Base-by-base conservation (phyloP, 2,329 filamentous ascomycete species). In the Pseudohalonectria lignicola region DNA sequence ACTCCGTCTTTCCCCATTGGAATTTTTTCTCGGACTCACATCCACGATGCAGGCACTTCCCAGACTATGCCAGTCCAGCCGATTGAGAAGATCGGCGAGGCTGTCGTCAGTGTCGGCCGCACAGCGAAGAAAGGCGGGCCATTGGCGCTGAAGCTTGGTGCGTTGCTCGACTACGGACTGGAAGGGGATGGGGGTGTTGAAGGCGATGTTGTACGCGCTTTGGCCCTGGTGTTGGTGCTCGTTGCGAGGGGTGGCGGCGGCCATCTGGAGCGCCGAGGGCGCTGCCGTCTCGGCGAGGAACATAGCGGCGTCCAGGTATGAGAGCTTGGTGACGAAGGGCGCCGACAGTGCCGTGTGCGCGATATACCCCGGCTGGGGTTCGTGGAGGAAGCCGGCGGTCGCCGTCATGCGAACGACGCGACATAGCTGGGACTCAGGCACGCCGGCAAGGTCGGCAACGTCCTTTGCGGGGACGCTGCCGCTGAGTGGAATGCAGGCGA, bases 401-500 rank as follows among this genome's bases (percentile, higher is more conserved):
- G 54, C 48, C 10, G 44, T 53, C 45, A 62, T 46, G 8, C 53
- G 53, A 20, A 65, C 43, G 4, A 64, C 45, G 5, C 60, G 59
- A 28, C 31, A 28, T 1, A 67, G 52, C 21, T 60, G 55, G 3
- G 29, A 37, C 37, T 60, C 60, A 5, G 64, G 56, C 0, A 66
- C 60, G 15, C 51, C 53, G 2, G 55, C 43, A 4, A 69, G 44
- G 13, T 63, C 57, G 5, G 65, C 62, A 1, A 68, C 44, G 35
- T 68, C 66, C 26, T 56, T 51, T 34, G 55, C 44, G 2, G 53
- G 44, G 8, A 64, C 54, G 30, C 46, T 58, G 17, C 51, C 56
- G 5, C 34, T 39, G 2, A 61, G 46, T 1, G 64, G 66, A n/a
- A 69, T 60, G 43, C 53, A 66, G 4, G 61, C 61, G 1, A 66